These are phyloP conservation scores for Centella asiatica DNA, from an alignment of 129 eudicot species.

Conservation along the genomic window DNA sequence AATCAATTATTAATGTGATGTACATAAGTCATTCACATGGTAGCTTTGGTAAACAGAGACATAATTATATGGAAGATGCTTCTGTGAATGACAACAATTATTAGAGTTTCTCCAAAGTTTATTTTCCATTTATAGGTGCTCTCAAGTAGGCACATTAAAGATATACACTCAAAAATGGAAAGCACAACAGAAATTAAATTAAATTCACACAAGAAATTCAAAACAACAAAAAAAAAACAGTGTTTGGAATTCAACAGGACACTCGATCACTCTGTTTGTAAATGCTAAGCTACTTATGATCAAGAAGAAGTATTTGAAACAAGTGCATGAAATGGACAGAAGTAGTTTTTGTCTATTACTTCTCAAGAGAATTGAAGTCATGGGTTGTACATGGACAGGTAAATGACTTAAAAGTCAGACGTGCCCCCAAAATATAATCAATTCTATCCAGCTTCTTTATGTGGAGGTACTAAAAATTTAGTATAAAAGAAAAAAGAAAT, in stretches of 20 bases:
- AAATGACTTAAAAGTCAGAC: slow-evolving; percentile 4
- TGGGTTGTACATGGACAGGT: background rate
- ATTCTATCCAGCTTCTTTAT: background rate
- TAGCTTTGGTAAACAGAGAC: slow-evolving; percentile 23
- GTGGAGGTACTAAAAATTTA: background rate
- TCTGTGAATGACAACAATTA: slow-evolving; percentile 33
- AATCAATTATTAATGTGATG: too few relatives aligned
- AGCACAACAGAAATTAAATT: background rate
- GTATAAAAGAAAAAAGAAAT: background rate
- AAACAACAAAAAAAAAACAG: background rate
- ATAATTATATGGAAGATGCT: slow-evolving; percentile 18
- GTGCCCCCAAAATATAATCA: slow-evolving; percentile 1
- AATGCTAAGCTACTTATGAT: background rate
- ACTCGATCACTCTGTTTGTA: background rate
- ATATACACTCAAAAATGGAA: background rate
- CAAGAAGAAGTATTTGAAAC: background rate
- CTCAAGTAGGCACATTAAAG: slow-evolving; percentile 19
- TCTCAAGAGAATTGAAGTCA: too few relatives aligned
- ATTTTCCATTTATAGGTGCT: slow-evolving; percentile 21
- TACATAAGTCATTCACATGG: background rate
- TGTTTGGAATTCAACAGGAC: background rate
- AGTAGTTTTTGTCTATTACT: background rate
- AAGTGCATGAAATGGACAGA: background rate
- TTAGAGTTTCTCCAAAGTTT: slow-evolving; percentile 18
- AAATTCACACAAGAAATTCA: background rate